Percentiles rank a stretch among this genome's conserved stretches.
phyloP scores from a whole-genome alignment of 1,139 yeast species.

The Scheffersomyces insectosa region DNA sequence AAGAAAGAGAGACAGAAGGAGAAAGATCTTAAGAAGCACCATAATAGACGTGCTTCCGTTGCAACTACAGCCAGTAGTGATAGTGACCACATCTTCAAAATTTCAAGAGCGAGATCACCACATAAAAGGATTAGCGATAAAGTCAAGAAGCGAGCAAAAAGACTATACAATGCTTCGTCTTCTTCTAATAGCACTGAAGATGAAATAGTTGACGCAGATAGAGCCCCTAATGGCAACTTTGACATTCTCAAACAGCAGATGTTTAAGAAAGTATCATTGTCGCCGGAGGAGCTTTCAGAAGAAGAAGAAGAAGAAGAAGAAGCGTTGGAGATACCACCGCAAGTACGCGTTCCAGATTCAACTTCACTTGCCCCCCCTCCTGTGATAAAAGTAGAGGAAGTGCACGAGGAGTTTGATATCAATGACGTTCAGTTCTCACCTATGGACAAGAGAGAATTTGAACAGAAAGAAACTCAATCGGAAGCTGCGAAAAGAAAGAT shows the following conservation, averaged over 20 bases:
- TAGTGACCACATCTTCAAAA: conserved; percentile 10
- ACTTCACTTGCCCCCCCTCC: neutral
- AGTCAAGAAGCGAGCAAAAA: conserved; percentile 10
- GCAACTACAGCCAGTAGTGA: conserved; percentile 7
- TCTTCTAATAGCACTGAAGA: conserved; percentile 9
- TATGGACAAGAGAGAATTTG: conserved; percentile 3
- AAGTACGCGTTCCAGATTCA: neutral
- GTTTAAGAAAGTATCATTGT: conserved; percentile 13
- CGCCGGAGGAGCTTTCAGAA: conserved; percentile 1
- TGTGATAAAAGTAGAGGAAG: neutral
- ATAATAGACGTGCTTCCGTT: conserved; percentile 2
- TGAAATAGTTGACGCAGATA: conserved; percentile 3
- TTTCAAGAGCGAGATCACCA: conserved; percentile 6
- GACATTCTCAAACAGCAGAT: conserved; percentile 15
- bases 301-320: conserved; percentile 1
- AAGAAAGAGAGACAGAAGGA: conserved; percentile 5
- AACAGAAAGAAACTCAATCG: neutral
- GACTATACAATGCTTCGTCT: conserved; percentile 8
- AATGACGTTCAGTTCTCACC: conserved; percentile 11
- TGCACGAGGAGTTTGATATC: conserved; percentile 6
- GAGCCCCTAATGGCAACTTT: neutral
- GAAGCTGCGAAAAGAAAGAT: neutral
- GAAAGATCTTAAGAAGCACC: neutral
- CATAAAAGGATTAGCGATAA: conserved; percentile 7
- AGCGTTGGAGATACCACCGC: neutral